Evolutionary conservation across 1,284 basidiomycete genomes (phyloP).

Genomic region (Xerocomus minutiporus): DNA sequence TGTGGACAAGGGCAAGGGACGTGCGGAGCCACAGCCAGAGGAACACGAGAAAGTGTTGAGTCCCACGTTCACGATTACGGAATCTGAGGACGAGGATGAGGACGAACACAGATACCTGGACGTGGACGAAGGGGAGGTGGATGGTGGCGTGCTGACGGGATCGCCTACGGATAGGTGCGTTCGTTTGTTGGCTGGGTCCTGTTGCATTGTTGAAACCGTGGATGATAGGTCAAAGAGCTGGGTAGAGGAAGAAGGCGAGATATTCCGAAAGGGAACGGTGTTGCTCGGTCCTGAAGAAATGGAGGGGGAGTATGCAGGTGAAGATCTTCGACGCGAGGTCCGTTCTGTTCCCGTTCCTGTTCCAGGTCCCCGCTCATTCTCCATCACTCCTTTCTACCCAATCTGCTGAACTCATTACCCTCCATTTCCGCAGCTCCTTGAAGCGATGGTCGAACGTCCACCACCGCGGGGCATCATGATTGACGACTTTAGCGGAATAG

Average conservation of each 20-base stretch:
- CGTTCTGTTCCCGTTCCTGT: slow-evolving; percentile 22
- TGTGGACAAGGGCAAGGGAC: slow-evolving; percentile 71
- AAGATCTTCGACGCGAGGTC: slow-evolving; percentile 80
- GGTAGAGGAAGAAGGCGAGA: slow-evolving; percentile 87
- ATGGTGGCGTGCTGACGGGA: slow-evolving; percentile 30
- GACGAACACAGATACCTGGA: slow-evolving; percentile 33
- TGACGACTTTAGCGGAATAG: slow-evolving; percentile 53
- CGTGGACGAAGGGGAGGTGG: slow-evolving; percentile 35
- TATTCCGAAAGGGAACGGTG: slow-evolving; percentile 83
- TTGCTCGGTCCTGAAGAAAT: slow-evolving; percentile 80
- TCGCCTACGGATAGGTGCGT: slow-evolving; percentile 61
- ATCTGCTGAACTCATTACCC: slow-evolving; percentile 41
- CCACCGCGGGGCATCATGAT: slow-evolving; percentile 44
- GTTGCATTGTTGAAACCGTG: not conserved
- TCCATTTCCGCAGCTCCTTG: slow-evolving; percentile 53
- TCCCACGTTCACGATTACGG: slow-evolving; percentile 61
- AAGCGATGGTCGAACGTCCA: slow-evolving; percentile 51
- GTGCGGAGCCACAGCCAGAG: slow-evolving; percentile 63
- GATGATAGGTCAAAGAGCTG: slow-evolving; percentile 59
- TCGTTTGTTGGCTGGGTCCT: not conserved
- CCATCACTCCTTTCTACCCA: slow-evolving; percentile 33
- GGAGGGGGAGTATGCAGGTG: slow-evolving; percentile 80
- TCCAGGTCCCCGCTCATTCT: not conserved
- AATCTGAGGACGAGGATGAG: slow-evolving; percentile 60
- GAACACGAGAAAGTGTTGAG: slow-evolving; percentile 65